These are phyloP conservation scores for Chalaropsis ovoidea DNA, from an alignment of 2,329 filamentous ascomycete species.

Conservation along the genomic window DNA sequence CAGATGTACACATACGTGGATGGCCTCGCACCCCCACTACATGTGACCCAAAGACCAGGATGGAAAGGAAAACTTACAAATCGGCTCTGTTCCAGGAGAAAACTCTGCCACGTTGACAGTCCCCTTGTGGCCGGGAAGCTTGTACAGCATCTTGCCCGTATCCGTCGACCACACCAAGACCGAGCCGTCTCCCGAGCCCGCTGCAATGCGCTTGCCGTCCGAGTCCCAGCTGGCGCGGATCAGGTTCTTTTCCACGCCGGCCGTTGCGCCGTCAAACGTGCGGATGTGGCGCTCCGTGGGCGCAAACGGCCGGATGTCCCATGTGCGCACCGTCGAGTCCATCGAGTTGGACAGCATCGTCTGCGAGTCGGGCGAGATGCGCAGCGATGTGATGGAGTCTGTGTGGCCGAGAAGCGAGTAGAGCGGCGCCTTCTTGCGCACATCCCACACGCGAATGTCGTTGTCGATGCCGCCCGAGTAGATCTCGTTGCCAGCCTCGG, in stretches of 20 bases:
- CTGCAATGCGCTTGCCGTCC: constrained; percentile 74
- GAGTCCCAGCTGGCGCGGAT: constrained; percentile 83
- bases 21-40: neutral
- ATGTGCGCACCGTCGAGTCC: constrained; percentile 86
- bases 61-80: constrained; percentile 56
- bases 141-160: constrained; percentile 84
- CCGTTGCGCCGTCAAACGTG: constrained; percentile 84
- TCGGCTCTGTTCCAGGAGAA: constrained; percentile 70
- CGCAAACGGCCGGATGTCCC: constrained; percentile 93
- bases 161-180: constrained; percentile 84
- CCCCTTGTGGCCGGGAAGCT: constrained; percentile 89
- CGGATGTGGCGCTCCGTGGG: constrained; percentile 73
- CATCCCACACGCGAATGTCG: constrained; percentile 93
- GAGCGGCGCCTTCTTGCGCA: constrained; percentile 78
- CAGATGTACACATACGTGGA: neutral
- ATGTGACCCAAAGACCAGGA: neutral
- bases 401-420: constrained; percentile 84
- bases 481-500: constrained; percentile 89
- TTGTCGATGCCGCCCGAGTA: constrained; percentile 95
- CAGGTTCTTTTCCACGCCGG: constrained; percentile 83
- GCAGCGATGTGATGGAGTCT: constrained; percentile 82
- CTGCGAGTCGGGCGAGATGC: constrained; percentile 88
- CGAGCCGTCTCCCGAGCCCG: constrained; percentile 81
- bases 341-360: constrained; percentile 83
- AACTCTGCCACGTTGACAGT: constrained; percentile 93